Conservation (phyloP, 2,329 filamentous ascomycete genomes). For the Alternaria rosae region DNA sequence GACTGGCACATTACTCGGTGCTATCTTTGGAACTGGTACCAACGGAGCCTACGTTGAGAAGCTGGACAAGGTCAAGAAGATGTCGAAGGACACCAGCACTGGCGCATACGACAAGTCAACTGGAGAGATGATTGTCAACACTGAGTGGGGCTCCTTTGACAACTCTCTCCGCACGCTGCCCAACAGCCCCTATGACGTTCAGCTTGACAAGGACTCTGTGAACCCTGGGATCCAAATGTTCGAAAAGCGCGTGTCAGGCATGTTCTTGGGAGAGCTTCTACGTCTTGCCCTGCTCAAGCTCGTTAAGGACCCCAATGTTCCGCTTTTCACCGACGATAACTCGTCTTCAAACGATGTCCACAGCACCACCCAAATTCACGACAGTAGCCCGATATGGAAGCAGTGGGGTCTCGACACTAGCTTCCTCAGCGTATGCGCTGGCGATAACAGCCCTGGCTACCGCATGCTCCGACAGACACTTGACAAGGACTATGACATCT, state of each 20-base stretch:
- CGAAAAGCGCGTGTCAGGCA: slow-evolving; percentile 96
- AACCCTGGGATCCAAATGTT: slow-evolving; percentile 99
- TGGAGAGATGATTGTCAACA: slow-evolving; percentile 96
- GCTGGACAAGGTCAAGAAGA: slow-evolving; percentile 82
- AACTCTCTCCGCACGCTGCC: slow-evolving; percentile 90
- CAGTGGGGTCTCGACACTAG: slow-evolving; percentile 92
- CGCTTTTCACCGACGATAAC: slow-evolving; percentile 79
- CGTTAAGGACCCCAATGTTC: slow-evolving; percentile 69
- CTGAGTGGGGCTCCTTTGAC: slow-evolving; percentile 98
- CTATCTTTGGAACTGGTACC: slow-evolving; percentile 96
- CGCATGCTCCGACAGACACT: slow-evolving; percentile 78
- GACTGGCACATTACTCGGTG: slow-evolving; percentile 86
- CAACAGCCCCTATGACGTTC: slow-evolving; percentile 80
- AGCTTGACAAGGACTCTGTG: slow-evolving; percentile 79
- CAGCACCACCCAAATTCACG: slow-evolving; percentile 68
- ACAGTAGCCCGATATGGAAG: slow-evolving; percentile 71
- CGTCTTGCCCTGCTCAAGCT: slow-evolving; percentile 78
- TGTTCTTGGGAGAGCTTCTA: slow-evolving; percentile 96
- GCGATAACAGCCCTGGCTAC: slow-evolving; percentile 76
- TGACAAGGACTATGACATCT: slow-evolving; percentile 77
- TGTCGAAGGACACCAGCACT: slow-evolving; percentile 54
- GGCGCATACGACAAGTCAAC: slow-evolving; percentile 78
- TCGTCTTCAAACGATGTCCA: slow-evolving; percentile 71
- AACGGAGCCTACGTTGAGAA: slow-evolving; percentile 98
- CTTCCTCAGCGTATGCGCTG: slow-evolving; percentile 85